phyloP scores from a whole-genome alignment of 345 rosid genomes.

The Populus alba region DNA sequence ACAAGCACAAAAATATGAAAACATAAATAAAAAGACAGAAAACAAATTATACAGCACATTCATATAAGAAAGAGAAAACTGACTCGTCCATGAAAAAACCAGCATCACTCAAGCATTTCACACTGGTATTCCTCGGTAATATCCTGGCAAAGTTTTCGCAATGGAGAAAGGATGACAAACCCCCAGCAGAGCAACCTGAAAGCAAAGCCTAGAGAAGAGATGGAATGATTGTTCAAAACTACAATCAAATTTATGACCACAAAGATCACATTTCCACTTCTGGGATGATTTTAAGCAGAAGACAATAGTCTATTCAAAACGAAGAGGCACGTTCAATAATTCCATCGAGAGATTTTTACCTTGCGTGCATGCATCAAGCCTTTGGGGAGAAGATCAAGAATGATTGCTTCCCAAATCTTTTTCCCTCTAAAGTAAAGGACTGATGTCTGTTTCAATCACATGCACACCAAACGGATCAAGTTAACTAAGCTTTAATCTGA shows the following conservation, averaged over 20 bases:
- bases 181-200: constrained; percentile 99
- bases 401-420: constrained; percentile 79
- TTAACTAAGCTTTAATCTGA: not conserved
- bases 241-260: not conserved
- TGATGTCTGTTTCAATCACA: constrained; percentile 56
- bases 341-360: constrained; percentile 37
- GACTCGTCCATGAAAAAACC: constrained; percentile 89
- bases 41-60: not conserved
- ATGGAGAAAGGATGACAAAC: constrained; percentile 71
- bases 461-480: constrained; percentile 10
- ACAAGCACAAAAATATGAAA: constrained; percentile 8
- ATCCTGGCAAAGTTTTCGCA: constrained; percentile 62
- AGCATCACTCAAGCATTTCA: constrained; percentile 96
- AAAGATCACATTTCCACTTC: not conserved
- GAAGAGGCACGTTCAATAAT: no score
- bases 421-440: constrained; percentile 89
- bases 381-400: constrained; percentile 77
- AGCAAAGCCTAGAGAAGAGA: constrained; percentile 65
- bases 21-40: not conserved
- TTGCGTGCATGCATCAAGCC: constrained; percentile 65
- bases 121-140: constrained; percentile 58
- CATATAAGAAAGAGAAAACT: constrained; percentile 17
- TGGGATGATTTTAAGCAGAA: not conserved
- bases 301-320: not conserved
- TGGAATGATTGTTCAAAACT: not conserved